phyloP scores from a whole-genome alignment of 352 stramenopile genomes.

The Phytophthora capsici region DNA sequence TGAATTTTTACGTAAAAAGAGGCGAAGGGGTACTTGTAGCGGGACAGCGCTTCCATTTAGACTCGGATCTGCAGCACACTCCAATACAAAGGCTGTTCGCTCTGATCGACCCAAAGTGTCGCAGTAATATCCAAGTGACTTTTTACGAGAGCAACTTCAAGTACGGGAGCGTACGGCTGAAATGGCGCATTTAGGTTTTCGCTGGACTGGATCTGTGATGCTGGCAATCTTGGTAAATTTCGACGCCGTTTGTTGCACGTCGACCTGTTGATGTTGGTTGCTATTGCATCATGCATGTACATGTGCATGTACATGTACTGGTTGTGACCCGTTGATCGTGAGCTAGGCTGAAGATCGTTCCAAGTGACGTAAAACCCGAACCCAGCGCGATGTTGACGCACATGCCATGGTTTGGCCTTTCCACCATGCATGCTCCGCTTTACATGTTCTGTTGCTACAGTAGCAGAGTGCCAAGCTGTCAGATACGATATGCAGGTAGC shows the following conservation, averaged over 20 bases:
- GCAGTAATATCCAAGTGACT: constrained; percentile 2
- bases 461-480: background rate
- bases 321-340: too few relatives aligned
- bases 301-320: too few relatives aligned
- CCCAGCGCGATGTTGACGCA: constrained; percentile 3
- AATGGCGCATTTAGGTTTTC: background rate
- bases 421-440: background rate
- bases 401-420: background rate
- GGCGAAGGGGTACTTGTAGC: background rate
- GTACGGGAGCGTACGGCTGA: background rate
- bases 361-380: background rate
- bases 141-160: constrained; percentile 36
- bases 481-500: background rate
- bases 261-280: too few relatives aligned
- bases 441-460: too few relatives aligned
- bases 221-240: background rate
- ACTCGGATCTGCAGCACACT: constrained; percentile 4
- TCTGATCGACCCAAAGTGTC: constrained; percentile 18
- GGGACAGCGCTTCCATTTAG: background rate
- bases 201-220: too few relatives aligned
- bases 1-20: constrained; percentile 45
- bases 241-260: background rate
- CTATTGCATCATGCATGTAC: too few relatives aligned
- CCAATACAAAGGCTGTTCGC: background rate
- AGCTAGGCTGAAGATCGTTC: too few relatives aligned